Evolutionary conservation across 805 yeast species (phyloP), one percentile per base, ranked within the genome.

Genomic region (Metschnikowia colocasiae): DNA sequence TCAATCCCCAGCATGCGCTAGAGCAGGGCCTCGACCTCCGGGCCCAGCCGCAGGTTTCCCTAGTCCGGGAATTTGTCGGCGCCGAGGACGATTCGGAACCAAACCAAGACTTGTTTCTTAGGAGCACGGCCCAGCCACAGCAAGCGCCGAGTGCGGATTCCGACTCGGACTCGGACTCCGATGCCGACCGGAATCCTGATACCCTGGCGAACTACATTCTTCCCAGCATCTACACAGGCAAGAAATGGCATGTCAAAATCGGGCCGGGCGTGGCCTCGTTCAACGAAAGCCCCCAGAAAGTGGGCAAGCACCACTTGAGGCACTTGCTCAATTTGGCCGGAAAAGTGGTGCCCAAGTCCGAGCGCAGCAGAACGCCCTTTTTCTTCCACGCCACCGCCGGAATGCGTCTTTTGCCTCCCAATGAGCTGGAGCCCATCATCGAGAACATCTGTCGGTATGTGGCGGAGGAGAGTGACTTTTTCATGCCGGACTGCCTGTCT

Each of bases 311-410:
- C 30, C 84, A 81, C 56, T 54, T 83, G 12, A 69, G 72, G 32
- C 63, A 68, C 40, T 60, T 84, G n/a, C 63, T 83, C 33, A 62
- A 71, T 2, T 64, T 73, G 23, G 78, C 83, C 6, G 63, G 73
- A 42, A 61, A 71, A 8, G 67, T 80, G 6, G 76, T 84, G 1
- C 91, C 91, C 13, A 65, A 69, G 45, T 76, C 79, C 15, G 87
- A 82, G 58, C 82, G 79, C 43, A 57, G 57, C 8, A 59, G 88
- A 40, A 84, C 91, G 0, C 91, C 91, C 0, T 70, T 84, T 0
- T 83, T 81, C 53, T 59, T 84, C 6, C 87, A 83, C 60, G 81
- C 87, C 0, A 83, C 89, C 0, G 89, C 85, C 0, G 87, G 87
- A 0, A 75, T 83, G 81, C 63, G 88, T 37, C 60, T 79, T 12